Base-by-base conservation (phyloP, 2,329 filamentous ascomycete genomes). In the Trichoderma atroviride region DNA sequence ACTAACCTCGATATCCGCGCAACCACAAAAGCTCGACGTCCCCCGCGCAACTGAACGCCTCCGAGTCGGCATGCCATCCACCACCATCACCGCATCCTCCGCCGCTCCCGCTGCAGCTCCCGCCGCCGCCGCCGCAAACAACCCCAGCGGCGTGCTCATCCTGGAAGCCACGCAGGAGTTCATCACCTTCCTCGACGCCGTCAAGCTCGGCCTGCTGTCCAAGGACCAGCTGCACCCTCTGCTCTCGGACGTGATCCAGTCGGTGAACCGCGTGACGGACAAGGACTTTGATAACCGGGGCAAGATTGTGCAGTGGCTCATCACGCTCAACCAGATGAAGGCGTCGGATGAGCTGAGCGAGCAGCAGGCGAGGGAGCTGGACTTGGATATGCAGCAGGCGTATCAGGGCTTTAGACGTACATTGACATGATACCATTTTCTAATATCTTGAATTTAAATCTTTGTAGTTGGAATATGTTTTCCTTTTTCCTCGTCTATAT, bases 301-400 rank as follows among this genome's bases (percentile, higher is more conserved):
- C 75, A 98, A 98, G 86, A 98, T 99, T 75, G 94, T 99, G 69
- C 94, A 97, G 79, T 99, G 96, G 96, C 86, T 99, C 73, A 99
- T 99, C 75, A 92, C 93, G 7, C 84, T 99, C 72, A 99, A 99
- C 78, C 94, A 97, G 81, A 98, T 99, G 96, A 93, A 93, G 77
- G 96, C 94, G 10, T 94, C 93, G 1, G 94, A 98, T 76, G 94
- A 97, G 79, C 81, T 99, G 74, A 91, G 87, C 74, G 92, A 97
- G 75, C 90, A 95, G 69, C 93, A 97, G 81, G 92, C 92, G 6
- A 86, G 95, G 69, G 94, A 99, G 79, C 83, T 98, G 74, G 92
- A 96, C 74, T 89, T 97, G 79, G 95, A 98, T 78, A 97, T 98
- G 76, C 93, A 97, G 77, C 90, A 93, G 76, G 95, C 95, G 52